Base-by-base conservation (phyloP, 2,329 filamentous ascomycete genomes). In the Aspergillus chevalieri region DNA sequence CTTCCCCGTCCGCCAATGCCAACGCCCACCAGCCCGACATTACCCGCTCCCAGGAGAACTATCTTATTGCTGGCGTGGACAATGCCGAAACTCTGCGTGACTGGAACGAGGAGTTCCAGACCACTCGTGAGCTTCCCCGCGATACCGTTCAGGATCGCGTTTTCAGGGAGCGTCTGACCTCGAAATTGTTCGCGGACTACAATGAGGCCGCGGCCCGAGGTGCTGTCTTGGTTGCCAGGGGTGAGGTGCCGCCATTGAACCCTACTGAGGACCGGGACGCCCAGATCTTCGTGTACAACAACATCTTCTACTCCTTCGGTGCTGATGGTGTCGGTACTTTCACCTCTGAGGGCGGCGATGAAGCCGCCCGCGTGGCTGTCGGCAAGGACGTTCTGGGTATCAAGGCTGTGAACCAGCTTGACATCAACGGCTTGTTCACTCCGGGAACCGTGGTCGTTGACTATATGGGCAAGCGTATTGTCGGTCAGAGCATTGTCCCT, bases 71-170 rank as follows among this genome's bases (percentile, higher is more conserved):
- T 17, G 94, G 94, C 26, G 85, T 91, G 22, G 93, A 98, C 64
- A 95, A 92, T 66, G 89, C 89, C 0, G 93, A 98, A 65, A 95
- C 90, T 4, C 77, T 98, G 55, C 84, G 93, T 51, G 93, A 98
- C 70, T 98, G 94, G 92, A 98, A 98, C 62, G 93, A 98, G 69
- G 93, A 98, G 66, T 95, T 98, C 66, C 93, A 98, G 70, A 95
- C 92, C 2, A 95, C 93, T 9, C 85, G 89, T 62, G 93, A 98
- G 70, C 80, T 98, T 55, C 91, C 92, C 30, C 92, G 90, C 65
- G 92, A 96, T 56, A 89, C 85, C 6, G 87, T 98, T 9, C 92
- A 96, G 69, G 93, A 98, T 65, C 84, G 92, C 47, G 91, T 98
- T 15, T 97, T 97, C 79, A 83, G 93, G 26, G 93, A 98, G 71